A percentile compares a stretch with the other conserved stretches of the same genome.
phyloP scores from a whole-genome alignment of 257 asterid genomes.

The Penstemon davidsonii region DNA sequence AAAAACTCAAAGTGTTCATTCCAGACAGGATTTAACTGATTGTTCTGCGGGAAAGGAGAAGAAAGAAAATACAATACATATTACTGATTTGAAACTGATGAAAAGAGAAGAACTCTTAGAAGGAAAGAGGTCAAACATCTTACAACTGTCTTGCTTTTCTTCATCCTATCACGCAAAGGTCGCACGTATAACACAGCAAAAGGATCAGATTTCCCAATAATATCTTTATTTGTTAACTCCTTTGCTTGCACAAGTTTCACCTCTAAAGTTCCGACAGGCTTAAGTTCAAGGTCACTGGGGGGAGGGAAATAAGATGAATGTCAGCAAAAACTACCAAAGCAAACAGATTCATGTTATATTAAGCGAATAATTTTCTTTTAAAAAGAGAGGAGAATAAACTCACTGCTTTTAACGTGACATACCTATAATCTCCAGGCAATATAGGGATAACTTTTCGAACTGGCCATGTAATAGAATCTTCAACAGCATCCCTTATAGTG shows the following conservation, averaged over 20 bases:
- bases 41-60: conserved; percentile 54
- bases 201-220: conserved; percentile 98
- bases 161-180: conserved; percentile 82
- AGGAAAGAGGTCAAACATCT: conserved; percentile 32
- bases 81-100: conserved; percentile 20
- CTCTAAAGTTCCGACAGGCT: conserved; percentile 84
- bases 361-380: neutral
- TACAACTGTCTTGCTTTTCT: conserved; percentile 89
- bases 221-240: conserved; percentile 88
- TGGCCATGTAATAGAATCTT: conserved; percentile 86
- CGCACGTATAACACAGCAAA: conserved; percentile 83
- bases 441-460: conserved; percentile 83
- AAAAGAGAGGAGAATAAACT: conserved; percentile 12
- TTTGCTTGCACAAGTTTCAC: conserved; percentile 98
- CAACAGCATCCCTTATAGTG: conserved; percentile 76
- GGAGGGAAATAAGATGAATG: conserved; percentile 13
- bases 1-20: conserved; percentile 95
- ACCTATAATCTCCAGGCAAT: conserved; percentile 84
- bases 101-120: conserved; percentile 4
- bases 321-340: conserved; percentile 20
- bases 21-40: conserved; percentile 92
- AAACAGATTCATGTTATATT: conserved; percentile 26
- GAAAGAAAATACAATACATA: conserved; percentile 16
- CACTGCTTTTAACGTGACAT: conserved; percentile 18
- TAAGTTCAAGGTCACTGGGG: conserved; percentile 90